phyloP scores from a whole-genome alignment of 2,329 filamentous ascomycete species.

The Cordyceps farinosa region DNA sequence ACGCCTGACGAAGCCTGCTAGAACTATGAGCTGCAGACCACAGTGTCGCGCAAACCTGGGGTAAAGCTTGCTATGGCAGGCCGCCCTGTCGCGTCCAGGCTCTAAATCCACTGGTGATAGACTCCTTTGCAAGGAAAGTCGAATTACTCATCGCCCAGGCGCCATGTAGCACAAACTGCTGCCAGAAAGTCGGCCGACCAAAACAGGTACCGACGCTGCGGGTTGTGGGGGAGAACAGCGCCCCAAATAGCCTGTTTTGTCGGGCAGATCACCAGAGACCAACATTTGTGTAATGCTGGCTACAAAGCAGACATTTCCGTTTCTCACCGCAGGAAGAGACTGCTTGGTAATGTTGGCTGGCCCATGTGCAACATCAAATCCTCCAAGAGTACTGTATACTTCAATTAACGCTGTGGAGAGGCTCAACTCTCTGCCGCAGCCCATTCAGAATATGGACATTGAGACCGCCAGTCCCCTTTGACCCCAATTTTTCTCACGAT shows the following conservation, averaged over 20 bases:
- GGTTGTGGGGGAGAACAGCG: not conserved
- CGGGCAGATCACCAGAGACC: not conserved
- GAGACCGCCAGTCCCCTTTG: not conserved
- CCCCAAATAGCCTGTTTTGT: not conserved
- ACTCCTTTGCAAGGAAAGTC: not conserved
- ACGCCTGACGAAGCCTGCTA: no score
- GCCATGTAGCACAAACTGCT: not conserved
- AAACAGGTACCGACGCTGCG: not conserved
- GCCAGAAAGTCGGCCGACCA: not conserved
- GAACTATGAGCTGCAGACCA: no score
- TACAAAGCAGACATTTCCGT: not conserved
- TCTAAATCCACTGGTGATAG: not conserved
- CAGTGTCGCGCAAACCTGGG: not conserved
- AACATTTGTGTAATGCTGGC: not conserved
- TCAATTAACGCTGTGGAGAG: not conserved
- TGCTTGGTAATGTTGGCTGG: not conserved
- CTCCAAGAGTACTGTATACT: not conserved
- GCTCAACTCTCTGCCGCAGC: slow-evolving; percentile 4
- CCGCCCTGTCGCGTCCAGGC: not conserved
- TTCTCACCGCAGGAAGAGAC: not conserved
- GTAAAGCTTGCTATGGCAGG: not conserved
- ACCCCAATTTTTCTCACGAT: not conserved
- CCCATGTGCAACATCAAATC: not conserved
- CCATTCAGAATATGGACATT: slow-evolving; percentile 8
- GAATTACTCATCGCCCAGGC: not conserved